Evolutionary conservation across 176 grass and related monocot species (phyloP), one percentile per base, ranked within the genome.

Genomic region (Bonia amplexicaulis): DNA sequence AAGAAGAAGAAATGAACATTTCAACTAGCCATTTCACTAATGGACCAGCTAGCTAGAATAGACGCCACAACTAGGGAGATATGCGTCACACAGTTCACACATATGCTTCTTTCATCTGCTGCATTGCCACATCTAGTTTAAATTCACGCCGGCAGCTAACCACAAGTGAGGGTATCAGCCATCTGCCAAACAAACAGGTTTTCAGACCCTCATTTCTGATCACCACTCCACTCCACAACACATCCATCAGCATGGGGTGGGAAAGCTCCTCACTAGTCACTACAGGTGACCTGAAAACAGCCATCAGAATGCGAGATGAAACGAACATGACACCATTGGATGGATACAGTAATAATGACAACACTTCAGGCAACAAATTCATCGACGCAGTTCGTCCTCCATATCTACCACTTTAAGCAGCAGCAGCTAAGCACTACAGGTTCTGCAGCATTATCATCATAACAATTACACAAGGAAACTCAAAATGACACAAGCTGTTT

Each of bases 291-390:
- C 46, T 57, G 48, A 33, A 51, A 66, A 15, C 11, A n/a, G 48
- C 19, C 67, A 46, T 25, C 7, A 61, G 3, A 48, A 47, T 33
- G 23, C 13, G 19, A 85, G 2, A 66, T 49, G 54, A 71, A 48
- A 40, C n/a, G 5, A 35, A 35, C 47, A 51, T 11, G 2, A 33
- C 63, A 75, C 37, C 51, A 79, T 44, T 3, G 22, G 71, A 70
- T 3, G 22, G 71, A 70, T 59, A 40, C 29, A 71, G 25, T 40
- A 72, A 61, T 17, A 58, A 66, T 25, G 14, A n/a, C 9, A 45
- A 31, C 49, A 69, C 62, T 85, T 80, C 40, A 27, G 2, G 52
- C 33, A 71, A 45, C 33, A 90, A 26, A 62, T 76, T 42, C 62
- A 80, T 61, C 25, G 6, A n/a, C 5, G 65, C 17, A 23, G 13